Conservation (phyloP, 78 protist species). For the Tieghemostelium lacteum region DNA sequence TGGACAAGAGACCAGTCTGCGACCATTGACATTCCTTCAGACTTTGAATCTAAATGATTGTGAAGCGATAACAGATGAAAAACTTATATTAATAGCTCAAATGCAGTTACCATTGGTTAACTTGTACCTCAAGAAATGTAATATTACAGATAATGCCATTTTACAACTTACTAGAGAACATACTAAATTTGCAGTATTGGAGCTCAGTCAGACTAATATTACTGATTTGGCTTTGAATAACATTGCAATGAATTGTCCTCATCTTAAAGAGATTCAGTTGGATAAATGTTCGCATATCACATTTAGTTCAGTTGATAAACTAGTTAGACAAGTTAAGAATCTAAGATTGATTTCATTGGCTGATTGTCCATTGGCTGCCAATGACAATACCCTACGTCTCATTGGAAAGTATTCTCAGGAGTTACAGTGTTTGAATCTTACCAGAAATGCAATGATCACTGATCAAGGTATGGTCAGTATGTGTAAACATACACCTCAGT, state of each 20-base stretch:
- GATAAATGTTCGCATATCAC: constrained; percentile 19
- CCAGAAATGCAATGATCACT: constrained; percentile 21
- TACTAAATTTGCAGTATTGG: constrained; percentile 14
- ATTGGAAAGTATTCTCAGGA: constrained; percentile 56
- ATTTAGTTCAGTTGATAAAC: constrained; percentile 27
- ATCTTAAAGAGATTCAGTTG: constrained; percentile 23
- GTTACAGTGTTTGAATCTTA: constrained; percentile 9
- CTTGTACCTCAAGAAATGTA: constrained; percentile 54
- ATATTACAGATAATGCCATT: constrained; percentile 32
- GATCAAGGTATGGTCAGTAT: constrained; percentile 30
- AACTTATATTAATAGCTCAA: constrained; percentile 21
- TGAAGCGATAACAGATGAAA: constrained; percentile 40
- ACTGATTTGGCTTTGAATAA: constrained; percentile 26
- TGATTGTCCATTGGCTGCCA: constrained; percentile 33
- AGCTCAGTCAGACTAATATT: constrained; percentile 14
- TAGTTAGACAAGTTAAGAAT: constrained; percentile 17
- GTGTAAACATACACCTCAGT: background rate
- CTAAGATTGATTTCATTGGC: constrained; percentile 25
- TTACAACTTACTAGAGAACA: constrained; percentile 17
- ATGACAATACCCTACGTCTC: constrained; percentile 42
- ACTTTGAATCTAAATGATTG: constrained; percentile 59
- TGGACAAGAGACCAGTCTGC: background rate
- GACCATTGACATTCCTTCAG: constrained; percentile 42
- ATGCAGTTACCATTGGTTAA: constrained; percentile 74
- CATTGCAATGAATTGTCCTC: constrained; percentile 13